phyloP scores from a whole-genome alignment of 2,329 filamentous ascomycete species.

The Macrophomina tecta region DNA sequence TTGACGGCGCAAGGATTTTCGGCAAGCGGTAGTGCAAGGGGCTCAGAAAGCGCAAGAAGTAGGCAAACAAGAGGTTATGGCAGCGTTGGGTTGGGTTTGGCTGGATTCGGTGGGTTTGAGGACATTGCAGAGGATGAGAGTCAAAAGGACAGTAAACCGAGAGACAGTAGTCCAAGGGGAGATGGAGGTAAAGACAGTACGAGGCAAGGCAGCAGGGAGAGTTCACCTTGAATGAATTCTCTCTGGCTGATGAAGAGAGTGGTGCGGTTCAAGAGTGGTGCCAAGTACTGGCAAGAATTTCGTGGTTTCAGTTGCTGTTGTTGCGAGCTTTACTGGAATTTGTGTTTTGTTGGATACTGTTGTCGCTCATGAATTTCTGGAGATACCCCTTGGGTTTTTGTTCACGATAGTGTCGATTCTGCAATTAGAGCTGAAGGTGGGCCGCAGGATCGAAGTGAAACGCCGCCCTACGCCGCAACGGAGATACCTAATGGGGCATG shows the following conservation, averaged over 20 bases:
- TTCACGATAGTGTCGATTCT: too few relatives aligned
- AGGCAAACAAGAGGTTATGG: not conserved
- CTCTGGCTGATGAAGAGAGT: not conserved
- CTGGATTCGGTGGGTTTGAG: constrained; percentile 29
- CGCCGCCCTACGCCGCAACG: too few relatives aligned
- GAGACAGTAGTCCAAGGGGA: not conserved
- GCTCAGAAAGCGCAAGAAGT: not conserved
- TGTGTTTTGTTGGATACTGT: not conserved
- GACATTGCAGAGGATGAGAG: constrained; percentile 27
- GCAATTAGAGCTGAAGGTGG: too few relatives aligned
- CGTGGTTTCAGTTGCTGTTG: too few relatives aligned
- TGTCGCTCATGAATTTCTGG: not conserved
- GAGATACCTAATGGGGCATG: too few relatives aligned
- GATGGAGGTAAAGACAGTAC: not conserved
- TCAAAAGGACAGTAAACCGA: not conserved
- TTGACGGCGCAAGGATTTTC: constrained; percentile 41
- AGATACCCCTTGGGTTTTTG: constrained; percentile 5
- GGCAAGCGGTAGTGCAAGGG: not conserved
- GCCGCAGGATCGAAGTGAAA: too few relatives aligned
- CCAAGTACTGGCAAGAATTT: too few relatives aligned
- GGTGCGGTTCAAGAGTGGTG: not conserved
- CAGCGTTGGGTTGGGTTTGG: constrained; percentile 14
- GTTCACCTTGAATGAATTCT: constrained; percentile 12
- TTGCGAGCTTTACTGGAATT: not conserved
- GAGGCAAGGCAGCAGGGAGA: not conserved